Percentiles rank a stretch among this genome's conserved stretches.
Evolutionary conservation across 768 basidiomycete genomes (phyloP).

Genomic region (Termitomyces sp.): DNA sequence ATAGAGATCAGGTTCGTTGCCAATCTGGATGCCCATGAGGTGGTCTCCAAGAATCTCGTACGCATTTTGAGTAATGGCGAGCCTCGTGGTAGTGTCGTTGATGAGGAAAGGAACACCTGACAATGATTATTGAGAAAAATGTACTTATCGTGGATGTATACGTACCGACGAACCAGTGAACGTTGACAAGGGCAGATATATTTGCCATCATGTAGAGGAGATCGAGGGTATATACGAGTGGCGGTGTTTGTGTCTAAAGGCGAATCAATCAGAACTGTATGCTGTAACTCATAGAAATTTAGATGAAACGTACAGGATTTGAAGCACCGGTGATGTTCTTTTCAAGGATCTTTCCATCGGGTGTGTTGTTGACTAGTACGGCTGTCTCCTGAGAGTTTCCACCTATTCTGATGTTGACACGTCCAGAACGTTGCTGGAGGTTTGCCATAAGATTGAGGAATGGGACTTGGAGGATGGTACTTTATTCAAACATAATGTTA

Average conservation of each 20-base stretch:
- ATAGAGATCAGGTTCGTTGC: conserved; percentile 64
- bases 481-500: conserved; percentile 10
- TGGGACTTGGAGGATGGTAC: conserved; percentile 46
- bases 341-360: conserved; percentile 30
- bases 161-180: conserved; percentile 62
- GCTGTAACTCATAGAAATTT: not conserved
- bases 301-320: conserved; percentile 13
- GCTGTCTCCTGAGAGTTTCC: conserved; percentile 79
- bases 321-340: conserved; percentile 16
- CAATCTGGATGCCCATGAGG: conserved; percentile 65
- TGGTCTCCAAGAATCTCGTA: conserved; percentile 61
- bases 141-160: not conserved
- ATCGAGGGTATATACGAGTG: conserved; percentile 60
- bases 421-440: conserved; percentile 59
- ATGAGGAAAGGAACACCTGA: conserved; percentile 56
- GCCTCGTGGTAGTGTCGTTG: conserved; percentile 47
- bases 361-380: conserved; percentile 40
- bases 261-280: not conserved
- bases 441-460: conserved; percentile 79
- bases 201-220: conserved; percentile 64
- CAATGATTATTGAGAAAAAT: not conserved
- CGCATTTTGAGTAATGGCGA: conserved; percentile 54
- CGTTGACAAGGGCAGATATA: conserved; percentile 55
- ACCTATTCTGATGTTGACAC: conserved; percentile 63
- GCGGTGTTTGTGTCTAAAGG: conserved; percentile 59